A percentile compares a stretch with the other conserved stretches of the same genome.
These are phyloP conservation scores for Eutypella sp. DNA, from an alignment of 2,329 filamentous ascomycete species.

Conservation along the genomic window DNA sequence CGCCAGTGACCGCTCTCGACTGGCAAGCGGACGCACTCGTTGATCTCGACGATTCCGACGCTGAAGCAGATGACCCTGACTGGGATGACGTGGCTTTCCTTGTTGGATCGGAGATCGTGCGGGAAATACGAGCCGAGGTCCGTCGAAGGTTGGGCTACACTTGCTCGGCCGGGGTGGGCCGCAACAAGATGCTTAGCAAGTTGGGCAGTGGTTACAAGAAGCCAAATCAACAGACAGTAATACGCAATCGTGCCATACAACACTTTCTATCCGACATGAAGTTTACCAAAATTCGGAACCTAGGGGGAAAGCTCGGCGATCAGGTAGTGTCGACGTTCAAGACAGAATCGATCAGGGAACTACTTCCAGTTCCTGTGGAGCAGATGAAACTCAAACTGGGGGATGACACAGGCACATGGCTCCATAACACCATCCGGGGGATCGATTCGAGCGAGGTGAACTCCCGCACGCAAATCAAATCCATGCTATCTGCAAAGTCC, in stretches of 20 bases:
- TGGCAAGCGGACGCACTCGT: constrained; percentile 82
- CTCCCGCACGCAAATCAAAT: constrained; percentile 87
- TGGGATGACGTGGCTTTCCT: constrained; percentile 93
- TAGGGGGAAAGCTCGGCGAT: constrained; percentile 93
- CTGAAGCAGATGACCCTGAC: constrained; percentile 77
- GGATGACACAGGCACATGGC: constrained; percentile 79
- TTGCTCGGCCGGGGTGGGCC: constrained; percentile 82
- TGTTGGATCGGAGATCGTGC: constrained; percentile 84
- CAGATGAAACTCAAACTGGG: constrained; percentile 74
- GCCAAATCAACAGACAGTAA: constrained; percentile 89
- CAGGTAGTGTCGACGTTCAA: constrained; percentile 76
- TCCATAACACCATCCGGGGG: constrained; percentile 80
- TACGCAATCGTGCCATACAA: constrained; percentile 76
- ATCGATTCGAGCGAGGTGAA: constrained; percentile 87
- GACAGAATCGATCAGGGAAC: constrained; percentile 72
- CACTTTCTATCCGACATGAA: constrained; percentile 81
- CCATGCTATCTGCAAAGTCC: constrained; percentile 94
- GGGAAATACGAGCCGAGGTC: constrained; percentile 65
- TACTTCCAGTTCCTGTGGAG: constrained; percentile 67
- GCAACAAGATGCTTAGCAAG: constrained; percentile 95
- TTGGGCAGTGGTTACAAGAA: constrained; percentile 88
- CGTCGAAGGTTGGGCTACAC: constrained; percentile 74
- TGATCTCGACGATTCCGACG: constrained; percentile 66
- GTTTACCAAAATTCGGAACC: constrained; percentile 88
- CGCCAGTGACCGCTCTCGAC: constrained; percentile 64